Conservation (phyloP, 176 grass and related monocot species). For the Thalia dealbata region DNA sequence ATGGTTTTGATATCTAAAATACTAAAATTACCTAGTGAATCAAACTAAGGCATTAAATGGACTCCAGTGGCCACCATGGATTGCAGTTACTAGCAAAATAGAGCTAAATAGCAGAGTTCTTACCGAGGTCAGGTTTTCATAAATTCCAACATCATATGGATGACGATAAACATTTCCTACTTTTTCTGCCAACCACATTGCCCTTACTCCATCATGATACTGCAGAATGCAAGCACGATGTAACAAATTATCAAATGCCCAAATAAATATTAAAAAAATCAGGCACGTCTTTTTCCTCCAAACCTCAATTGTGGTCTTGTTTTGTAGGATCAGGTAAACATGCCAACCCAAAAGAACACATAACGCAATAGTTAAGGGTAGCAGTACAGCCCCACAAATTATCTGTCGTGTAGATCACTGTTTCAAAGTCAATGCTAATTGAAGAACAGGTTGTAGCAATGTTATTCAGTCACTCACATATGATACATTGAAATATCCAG, state of each 20-base stretch:
- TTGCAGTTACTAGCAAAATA: neutral
- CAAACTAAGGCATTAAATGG: neutral
- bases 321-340: conserved; percentile 85
- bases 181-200: conserved; percentile 85
- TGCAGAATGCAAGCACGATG: conserved; percentile 23
- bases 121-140: conserved; percentile 82
- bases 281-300: neutral
- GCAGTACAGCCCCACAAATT: conserved; percentile 56
- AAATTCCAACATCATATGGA: conserved; percentile 81
- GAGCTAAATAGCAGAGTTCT: conserved; percentile 14
- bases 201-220: conserved; percentile 94
- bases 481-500: conserved; percentile 65
- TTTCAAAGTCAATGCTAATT: neutral
- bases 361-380: conserved; percentile 59
- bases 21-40: neutral
- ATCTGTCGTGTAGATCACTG: conserved; percentile 39
- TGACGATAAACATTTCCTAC: conserved; percentile 69
- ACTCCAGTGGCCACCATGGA: neutral
- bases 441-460: neutral
- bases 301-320: conserved; percentile 99
- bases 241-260: neutral
- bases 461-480: conserved; percentile 41
- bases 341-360: conserved; percentile 73
- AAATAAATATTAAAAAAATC: neutral
- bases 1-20: neutral